phyloP scores from a whole-genome alignment of 306 rosid genomes.

The Lathyrus aphaca region DNA sequence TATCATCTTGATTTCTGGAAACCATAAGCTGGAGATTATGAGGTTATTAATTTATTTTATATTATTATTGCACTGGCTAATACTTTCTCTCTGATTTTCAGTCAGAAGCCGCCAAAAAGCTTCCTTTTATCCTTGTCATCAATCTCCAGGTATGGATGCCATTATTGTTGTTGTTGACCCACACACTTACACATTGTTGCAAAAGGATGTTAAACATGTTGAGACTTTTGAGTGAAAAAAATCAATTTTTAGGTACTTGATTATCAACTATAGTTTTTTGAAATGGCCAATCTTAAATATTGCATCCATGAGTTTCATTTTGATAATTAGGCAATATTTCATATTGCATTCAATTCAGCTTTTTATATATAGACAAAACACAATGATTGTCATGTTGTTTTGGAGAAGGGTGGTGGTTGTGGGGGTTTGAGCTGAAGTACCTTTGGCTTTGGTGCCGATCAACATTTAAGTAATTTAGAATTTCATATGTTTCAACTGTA shows the following conservation, averaged over 20 bases:
- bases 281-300: not conserved
- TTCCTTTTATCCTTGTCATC: slow-evolving; percentile 80
- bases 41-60: slow-evolving; percentile 22
- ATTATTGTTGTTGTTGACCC: not conserved
- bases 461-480: not conserved
- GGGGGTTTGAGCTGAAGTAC: not conserved
- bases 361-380: not conserved
- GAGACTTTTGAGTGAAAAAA: slow-evolving; percentile 6
- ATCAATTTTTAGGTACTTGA: slow-evolving; percentile 7
- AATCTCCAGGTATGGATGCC: slow-evolving; percentile 83
- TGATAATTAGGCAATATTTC: not conserved
- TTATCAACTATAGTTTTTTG: not conserved
- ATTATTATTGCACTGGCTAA: slow-evolving; percentile 36
- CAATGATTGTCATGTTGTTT: not conserved
- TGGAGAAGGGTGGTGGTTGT: not conserved
- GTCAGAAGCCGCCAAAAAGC: slow-evolving; percentile 87
- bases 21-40: slow-evolving; percentile 15
- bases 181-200: not conserved
- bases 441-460: not conserved
- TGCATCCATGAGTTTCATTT: not conserved
- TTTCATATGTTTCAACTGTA: not conserved
- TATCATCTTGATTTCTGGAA: slow-evolving; percentile 30
- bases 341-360: not conserved
- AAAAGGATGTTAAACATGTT: slow-evolving; percentile 30
- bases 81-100: slow-evolving; percentile 50